Evolutionary conservation across 106 monocot species (phyloP).

Genomic region (Dendrobium officinale): DNA sequence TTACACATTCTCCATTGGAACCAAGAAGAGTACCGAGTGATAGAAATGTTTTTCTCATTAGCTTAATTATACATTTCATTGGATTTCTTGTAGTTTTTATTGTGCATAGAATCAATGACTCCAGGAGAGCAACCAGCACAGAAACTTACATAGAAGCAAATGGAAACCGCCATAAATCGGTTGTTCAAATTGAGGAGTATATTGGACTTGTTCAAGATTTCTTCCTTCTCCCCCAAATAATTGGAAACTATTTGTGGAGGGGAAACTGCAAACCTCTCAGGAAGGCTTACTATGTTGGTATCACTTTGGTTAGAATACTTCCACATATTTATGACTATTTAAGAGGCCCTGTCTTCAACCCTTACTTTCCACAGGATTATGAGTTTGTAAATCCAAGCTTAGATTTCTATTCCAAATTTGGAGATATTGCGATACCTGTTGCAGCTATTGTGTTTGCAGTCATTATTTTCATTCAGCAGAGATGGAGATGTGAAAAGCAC

Average conservation of each 20-base stretch:
- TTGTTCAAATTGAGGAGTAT: conserved; percentile 49
- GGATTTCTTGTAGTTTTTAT: conserved; percentile 38
- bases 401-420: conserved; percentile 60
- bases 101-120: conserved; percentile 21
- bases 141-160: conserved; percentile 28
- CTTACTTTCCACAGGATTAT: conserved; percentile 34
- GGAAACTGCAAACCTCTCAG: conserved; percentile 45
- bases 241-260: conserved; percentile 58
- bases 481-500: conserved; percentile 32
- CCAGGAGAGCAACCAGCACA: conserved; percentile 13
- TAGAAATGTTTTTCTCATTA: conserved; percentile 36
- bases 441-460: conserved; percentile 24
- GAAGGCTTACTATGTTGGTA: conserved; percentile 50
- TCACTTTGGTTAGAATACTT: conserved; percentile 54
- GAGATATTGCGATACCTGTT: conserved; percentile 49
- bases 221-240: conserved; percentile 65
- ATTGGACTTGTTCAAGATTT: conserved; percentile 61
- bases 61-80: conserved; percentile 21
- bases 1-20: conserved; percentile 38
- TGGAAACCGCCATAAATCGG: conserved; percentile 33
- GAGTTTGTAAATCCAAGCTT: conserved; percentile 59
- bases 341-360: conserved; percentile 43
- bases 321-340: conserved; percentile 66
- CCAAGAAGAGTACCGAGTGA: conserved; percentile 50
- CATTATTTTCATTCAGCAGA: conserved; percentile 48